Evolutionary conservation across 2,329 filamentous ascomycete genomes (phyloP), one percentile per base, ranked within the genome.

Genomic region (Periconia macrospinosa): DNA sequence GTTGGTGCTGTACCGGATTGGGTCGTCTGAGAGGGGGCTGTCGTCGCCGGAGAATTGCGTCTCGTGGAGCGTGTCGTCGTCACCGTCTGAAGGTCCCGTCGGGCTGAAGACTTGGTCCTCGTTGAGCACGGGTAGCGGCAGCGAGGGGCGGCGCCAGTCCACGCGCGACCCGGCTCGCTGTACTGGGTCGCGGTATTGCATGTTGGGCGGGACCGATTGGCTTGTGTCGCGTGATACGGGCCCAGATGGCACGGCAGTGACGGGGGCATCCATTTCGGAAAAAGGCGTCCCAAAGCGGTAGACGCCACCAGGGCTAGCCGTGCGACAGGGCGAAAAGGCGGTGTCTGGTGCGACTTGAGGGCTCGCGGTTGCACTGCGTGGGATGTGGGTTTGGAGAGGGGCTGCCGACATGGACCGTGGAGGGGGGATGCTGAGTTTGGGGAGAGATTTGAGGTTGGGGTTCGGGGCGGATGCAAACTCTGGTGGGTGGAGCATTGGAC

Each of bases 121-220:
- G 57, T 86, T 82, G 41, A 92, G 78, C n/a, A 86, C 79, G 0
- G 88, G 87, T 68, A 92, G 82, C 54, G 86, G 79, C 73, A 90
- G 84, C 6, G 87, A 90, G 0, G 89, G 88, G 2, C 88, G 84
- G 49, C 87, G 75, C 61, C 75, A 77, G 19, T 78, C 75, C 19
- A 70, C 69, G 15, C 75, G 77, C 6, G 79, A 78, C 30, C 70
- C 66, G 37, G 75, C 70, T 45, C 82, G 80, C 56, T 73, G 60
- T 41, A 81, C 69, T 47, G 79, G 79, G 41, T 82, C 78, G 23
- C 78, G 77, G 78, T 89, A 96, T 70, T 86, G 87, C 92, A 97
- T 96, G 76, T 96, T 87, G 7, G 93, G 93, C 42, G 93, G 93
- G 0, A 97, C 93, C 6, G 92, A 97, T 73, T 96, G 91, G 23